Evolutionary conservation across 2,329 filamentous ascomycete species (phyloP).

Genomic region (Nemania diffusa): DNA sequence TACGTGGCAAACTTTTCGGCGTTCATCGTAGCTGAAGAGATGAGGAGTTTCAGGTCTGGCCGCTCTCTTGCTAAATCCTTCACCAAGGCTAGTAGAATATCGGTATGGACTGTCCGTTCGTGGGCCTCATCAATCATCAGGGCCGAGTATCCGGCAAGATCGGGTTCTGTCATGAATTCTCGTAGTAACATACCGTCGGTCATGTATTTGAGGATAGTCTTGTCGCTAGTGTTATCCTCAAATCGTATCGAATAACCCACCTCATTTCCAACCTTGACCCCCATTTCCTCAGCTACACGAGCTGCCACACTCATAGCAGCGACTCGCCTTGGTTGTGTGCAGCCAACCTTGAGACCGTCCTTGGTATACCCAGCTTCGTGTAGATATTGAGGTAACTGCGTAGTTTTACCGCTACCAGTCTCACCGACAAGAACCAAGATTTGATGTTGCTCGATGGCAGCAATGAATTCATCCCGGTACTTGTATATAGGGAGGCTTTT

Average conservation of each 20-base stretch:
- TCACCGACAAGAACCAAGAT: conserved; percentile 93
- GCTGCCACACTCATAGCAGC: conserved; percentile 98
- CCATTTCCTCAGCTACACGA: conserved; percentile 94
- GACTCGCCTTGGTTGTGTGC: conserved; percentile 93
- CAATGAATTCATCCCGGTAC: conserved; percentile 85
- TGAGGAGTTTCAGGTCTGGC: conserved; percentile 87
- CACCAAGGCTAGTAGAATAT: conserved; percentile 86
- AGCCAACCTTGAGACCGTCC: conserved; percentile 84
- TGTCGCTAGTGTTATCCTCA: conserved; percentile 89
- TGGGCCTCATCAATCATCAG: conserved; percentile 98
- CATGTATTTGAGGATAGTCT: conserved; percentile 94
- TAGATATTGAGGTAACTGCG: conserved; percentile 92
- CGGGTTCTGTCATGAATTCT: conserved; percentile 89
- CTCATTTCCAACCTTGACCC: conserved; percentile 87
- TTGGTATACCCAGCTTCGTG: conserved; percentile 92
- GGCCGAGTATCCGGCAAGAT: conserved; percentile 82
- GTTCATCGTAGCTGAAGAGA: conserved; percentile 94
- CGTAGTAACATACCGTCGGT: conserved; percentile 95
- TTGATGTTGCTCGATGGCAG: conserved; percentile 87
- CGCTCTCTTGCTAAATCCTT: conserved; percentile 88
- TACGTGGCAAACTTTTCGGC: conserved; percentile 91
- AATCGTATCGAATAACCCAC: conserved; percentile 97
- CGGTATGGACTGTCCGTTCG: conserved; percentile 90
- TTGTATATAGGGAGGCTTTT: conserved; percentile 91
- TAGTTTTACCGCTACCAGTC: conserved; percentile 95